phyloP scores from a whole-genome alignment of 805 yeast genomes.

The Ogataea degrootiae region DNA sequence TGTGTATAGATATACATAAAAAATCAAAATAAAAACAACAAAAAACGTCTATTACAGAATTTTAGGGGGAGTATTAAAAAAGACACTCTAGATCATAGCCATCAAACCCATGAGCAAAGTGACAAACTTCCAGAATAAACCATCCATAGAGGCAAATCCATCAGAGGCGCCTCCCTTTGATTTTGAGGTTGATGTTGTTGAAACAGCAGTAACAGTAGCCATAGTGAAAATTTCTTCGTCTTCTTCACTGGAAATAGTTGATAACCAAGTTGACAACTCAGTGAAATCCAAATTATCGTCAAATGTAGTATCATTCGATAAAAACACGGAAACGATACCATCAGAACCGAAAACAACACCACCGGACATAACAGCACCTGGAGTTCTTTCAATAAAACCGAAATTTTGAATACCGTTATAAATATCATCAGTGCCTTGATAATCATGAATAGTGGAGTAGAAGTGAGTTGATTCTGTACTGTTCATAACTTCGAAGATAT shows the following conservation, averaged over 20 bases:
- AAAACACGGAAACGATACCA: constrained; percentile 58
- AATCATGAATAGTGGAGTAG: constrained; percentile 69
- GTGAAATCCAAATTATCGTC: constrained; percentile 38
- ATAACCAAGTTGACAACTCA: background rate
- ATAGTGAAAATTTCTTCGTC: background rate
- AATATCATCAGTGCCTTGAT: constrained; percentile 64
- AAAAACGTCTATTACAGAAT: too few relatives aligned
- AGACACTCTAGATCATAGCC: background rate
- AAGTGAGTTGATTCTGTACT: constrained; percentile 49
- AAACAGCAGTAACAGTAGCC: background rate
- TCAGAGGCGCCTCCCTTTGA: background rate
- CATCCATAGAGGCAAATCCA: background rate
- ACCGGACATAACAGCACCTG: constrained; percentile 51
- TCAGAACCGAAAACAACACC: constrained; percentile 65
- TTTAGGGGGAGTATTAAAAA: too few relatives aligned
- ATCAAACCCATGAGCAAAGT: background rate
- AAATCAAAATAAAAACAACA: too few relatives aligned
- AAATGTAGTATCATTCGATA: constrained; percentile 49
- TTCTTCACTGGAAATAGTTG: background rate
- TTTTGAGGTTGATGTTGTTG: background rate
- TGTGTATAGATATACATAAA: too few relatives aligned
- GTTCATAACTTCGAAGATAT: constrained; percentile 71
- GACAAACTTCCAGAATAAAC: background rate
- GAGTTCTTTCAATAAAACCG: constrained; percentile 56
- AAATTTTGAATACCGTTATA: constrained; percentile 53